Evolutionary conservation across 2,329 filamentous ascomycete genomes (phyloP).

Genomic region (Neophaeococcomyces mojaviensis): DNA sequence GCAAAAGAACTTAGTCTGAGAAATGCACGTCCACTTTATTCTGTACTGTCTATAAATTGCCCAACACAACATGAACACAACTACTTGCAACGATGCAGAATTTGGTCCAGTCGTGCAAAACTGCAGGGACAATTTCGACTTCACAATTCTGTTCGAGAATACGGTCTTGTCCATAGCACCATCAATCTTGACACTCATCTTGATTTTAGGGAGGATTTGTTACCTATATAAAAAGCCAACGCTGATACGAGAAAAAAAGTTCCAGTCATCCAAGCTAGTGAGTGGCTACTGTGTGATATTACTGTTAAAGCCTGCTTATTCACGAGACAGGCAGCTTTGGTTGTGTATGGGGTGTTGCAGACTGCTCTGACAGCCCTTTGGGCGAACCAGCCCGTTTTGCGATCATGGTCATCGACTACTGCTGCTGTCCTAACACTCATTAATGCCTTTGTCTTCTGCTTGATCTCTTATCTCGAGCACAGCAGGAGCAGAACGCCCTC

Average conservation of each 20-base stretch:
- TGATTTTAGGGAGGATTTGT: conserved; percentile 29
- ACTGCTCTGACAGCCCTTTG: conserved; percentile 30
- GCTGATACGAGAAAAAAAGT: conserved; percentile 12
- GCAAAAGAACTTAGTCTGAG: too few relatives aligned
- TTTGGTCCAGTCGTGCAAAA: too few relatives aligned
- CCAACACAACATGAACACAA: too few relatives aligned
- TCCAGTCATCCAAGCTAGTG: conserved; percentile 18
- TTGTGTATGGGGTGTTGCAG: conserved; percentile 29
- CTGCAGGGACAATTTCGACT: too few relatives aligned
- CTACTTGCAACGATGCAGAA: too few relatives aligned
- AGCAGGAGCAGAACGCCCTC: conserved; percentile 26
- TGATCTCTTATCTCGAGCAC: conserved; percentile 26
- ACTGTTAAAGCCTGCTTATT: too few relatives aligned
- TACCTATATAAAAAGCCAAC: conserved; percentile 27
- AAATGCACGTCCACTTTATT: too few relatives aligned
- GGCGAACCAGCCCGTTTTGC: conserved; percentile 13
- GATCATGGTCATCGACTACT: conserved; percentile 14
- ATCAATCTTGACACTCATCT: conserved; percentile 29
- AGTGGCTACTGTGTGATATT: too few relatives aligned
- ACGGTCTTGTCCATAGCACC: conserved; percentile 33
- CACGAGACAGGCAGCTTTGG: too few relatives aligned
- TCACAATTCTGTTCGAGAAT: conserved; percentile 42
- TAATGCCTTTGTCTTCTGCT: conserved; percentile 18
- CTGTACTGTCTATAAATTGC: too few relatives aligned
- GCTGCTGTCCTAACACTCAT: conserved; percentile 17